Evolutionary conservation across 2,329 filamentous ascomycete genomes (phyloP).

Genomic region (Aspergillus glaucus): DNA sequence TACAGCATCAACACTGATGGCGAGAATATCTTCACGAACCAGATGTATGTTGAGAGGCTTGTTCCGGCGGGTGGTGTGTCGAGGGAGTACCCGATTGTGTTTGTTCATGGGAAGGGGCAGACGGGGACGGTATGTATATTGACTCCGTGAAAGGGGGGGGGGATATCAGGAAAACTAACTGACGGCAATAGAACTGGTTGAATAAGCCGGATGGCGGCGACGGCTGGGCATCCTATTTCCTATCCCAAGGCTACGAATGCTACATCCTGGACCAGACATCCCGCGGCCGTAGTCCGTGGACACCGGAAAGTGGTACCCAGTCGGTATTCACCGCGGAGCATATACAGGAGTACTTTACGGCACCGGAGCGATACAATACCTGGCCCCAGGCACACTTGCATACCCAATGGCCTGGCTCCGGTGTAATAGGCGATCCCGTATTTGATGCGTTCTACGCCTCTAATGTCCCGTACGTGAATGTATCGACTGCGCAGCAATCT

Average conservation of each 20-base stretch:
- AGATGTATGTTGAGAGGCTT: constrained; percentile 33
- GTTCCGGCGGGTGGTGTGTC: constrained; percentile 13
- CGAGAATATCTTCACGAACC: constrained; percentile 19
- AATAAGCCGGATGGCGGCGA: constrained; percentile 44
- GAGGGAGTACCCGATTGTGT: constrained; percentile 25
- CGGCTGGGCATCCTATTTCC: constrained; percentile 46
- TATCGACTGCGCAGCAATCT: constrained; percentile 9
- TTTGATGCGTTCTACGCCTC: constrained; percentile 22
- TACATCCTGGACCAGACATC: constrained; percentile 40
- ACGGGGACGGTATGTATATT: constrained; percentile 23
- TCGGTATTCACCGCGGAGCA: constrained; percentile 17
- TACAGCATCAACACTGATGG: constrained; percentile 13
- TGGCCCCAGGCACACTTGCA: constrained; percentile 34
- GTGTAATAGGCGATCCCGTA: constrained; percentile 22
- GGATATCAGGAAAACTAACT: neutral
- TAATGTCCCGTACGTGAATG: constrained; percentile 14
- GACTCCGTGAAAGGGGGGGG: no score
- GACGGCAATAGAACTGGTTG: constrained; percentile 32
- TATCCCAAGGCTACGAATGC: constrained; percentile 40
- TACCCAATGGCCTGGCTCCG: constrained; percentile 36
- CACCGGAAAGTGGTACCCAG: constrained; percentile 13
- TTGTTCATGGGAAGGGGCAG: constrained; percentile 26
- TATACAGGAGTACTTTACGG: constrained; percentile 26
- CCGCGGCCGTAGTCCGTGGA: constrained; percentile 28
- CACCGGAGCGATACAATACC: constrained; percentile 22